Evolutionary conservation across 768 basidiomycete species (phyloP), one percentile per base, ranked within the genome.

Genomic region (Russula compacta): DNA sequence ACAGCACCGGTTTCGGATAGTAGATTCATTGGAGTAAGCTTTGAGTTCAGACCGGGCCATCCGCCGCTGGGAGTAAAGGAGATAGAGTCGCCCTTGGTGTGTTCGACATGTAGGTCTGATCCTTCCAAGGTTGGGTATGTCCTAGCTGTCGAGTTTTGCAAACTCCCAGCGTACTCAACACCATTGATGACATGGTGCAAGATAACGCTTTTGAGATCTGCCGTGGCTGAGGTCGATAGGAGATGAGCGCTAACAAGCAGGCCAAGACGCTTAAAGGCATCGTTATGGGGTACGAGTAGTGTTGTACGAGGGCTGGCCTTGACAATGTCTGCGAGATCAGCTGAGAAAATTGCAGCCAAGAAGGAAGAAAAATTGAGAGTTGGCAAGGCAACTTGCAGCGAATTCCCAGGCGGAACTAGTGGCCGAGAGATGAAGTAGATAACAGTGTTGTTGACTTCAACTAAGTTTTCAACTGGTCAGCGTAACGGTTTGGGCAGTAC

Each of bases 371-470:
- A 79, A 43, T 92, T 85, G n/a, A 97, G 79, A 57, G 81, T 76
- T 3, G 92, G 88, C 15, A 95, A 76, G 14, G 91, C 86, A 6
- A 89, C 86, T 70, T 87, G 82, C 44, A 98, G 76, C 14, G 86
- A 81, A 70, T 94, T 89, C 2, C 79, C 77, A 0, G 97, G 97
- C 15, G 92, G 93, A 2, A 83, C 77, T 50, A 98, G 78, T 1
- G 94, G 86, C 32, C 84, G 81, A 4, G 93, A 88, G 48, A 98
- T 74, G 67, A 98, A 87, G 74, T 98, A 99, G 63, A 99, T 86
- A 65, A 95, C 70, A 7, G 86, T 86, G 54, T 88, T 87, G 57
- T 91, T 82, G 58, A 86, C 75, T 64, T 83, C 76, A 64, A 92
- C 91, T 92, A 68, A 21, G 42, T 50, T 38, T 35, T 15, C 15